A percentile compares a stretch with the other conserved stretches of the same genome.
Evolutionary conservation across 2,329 filamentous ascomycete genomes (phyloP).

Genomic region (Botryotinia convoluta): DNA sequence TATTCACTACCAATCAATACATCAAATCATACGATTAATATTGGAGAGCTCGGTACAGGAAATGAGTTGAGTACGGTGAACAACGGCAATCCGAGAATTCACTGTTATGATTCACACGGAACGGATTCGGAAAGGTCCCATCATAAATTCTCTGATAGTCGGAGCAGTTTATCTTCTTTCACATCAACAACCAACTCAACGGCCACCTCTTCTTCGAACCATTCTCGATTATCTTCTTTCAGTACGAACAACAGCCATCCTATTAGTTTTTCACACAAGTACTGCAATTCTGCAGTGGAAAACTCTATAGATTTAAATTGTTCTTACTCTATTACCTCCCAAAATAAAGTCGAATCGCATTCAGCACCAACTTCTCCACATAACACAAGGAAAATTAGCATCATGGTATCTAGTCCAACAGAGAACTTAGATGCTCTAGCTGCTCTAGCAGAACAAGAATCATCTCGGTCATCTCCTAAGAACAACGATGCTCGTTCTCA

Average conservation of each 20-base stretch:
- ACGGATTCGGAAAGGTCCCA: slow-evolving; percentile 25
- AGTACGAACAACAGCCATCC: slow-evolving; percentile 34
- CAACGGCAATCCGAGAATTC: slow-evolving; percentile 10
- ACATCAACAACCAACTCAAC: slow-evolving; percentile 37
- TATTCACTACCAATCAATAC: slow-evolving; percentile 39
- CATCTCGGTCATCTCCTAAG: slow-evolving; percentile 1
- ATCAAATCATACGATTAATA: slow-evolving; percentile 21
- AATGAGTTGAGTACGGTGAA: neutral
- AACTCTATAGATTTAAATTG: slow-evolving; percentile 1
- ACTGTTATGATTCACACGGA: slow-evolving; percentile 29
- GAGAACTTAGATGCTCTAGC: slow-evolving; percentile 31
- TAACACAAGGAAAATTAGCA: neutral
- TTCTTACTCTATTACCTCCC: neutral
- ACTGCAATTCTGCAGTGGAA: slow-evolving; percentile 4
- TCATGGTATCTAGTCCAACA: slow-evolving; percentile 28
- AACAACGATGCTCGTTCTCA: slow-evolving; percentile 9
- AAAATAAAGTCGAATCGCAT: neutral
- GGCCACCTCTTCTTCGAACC: slow-evolving; percentile 35
- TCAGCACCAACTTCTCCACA: slow-evolving; percentile 17
- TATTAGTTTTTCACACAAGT: neutral
- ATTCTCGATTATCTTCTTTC: slow-evolving; percentile 38
- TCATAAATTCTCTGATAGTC: slow-evolving; percentile 39
- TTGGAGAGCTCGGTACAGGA: neutral
- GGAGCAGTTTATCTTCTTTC: slow-evolving; percentile 38
- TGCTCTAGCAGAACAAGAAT: slow-evolving; percentile 30